These are phyloP conservation scores for Scedosporium apiospermum DNA, from an alignment of 2,329 filamentous ascomycete genomes.

Conservation along the genomic window DNA sequence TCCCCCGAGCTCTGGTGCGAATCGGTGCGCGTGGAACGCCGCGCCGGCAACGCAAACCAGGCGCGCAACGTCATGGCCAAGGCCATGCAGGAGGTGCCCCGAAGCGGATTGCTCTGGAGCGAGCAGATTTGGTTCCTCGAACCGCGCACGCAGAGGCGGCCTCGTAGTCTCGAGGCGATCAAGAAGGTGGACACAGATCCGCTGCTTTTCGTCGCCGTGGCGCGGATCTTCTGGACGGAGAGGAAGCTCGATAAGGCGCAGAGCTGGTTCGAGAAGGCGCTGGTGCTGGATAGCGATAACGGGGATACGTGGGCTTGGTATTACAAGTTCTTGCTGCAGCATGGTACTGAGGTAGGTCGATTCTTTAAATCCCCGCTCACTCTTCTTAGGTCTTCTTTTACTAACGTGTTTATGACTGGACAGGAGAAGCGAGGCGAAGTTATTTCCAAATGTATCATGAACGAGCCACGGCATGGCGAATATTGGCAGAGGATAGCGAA, in stretches of 20 bases:
- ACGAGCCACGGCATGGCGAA: conserved; percentile 88
- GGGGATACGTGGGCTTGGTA: conserved; percentile 99
- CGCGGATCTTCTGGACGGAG: conserved; percentile 93
- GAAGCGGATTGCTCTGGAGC: conserved; percentile 78
- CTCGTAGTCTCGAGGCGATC: conserved; percentile 84
- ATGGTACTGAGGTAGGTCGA: conserved; percentile 60
- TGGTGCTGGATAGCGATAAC: conserved; percentile 74
- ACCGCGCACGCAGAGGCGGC: conserved; percentile 81
- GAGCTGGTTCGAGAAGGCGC: conserved; percentile 95
- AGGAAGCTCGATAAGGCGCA: conserved; percentile 86
- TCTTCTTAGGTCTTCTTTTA: background rate
- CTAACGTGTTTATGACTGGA: background rate
- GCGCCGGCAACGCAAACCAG: conserved; percentile 72
- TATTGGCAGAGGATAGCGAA: conserved; percentile 82
- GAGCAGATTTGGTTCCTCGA: conserved; percentile 96
- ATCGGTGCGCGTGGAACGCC: conserved; percentile 84
- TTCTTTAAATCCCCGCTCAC: background rate
- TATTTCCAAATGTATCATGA: conserved; percentile 66
- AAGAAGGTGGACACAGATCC: conserved; percentile 94
- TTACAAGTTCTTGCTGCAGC: conserved; percentile 83
- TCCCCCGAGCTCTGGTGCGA: conserved; percentile 82
- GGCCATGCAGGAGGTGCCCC: conserved; percentile 83
- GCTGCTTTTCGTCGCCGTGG: conserved; percentile 79
- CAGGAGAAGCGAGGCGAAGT: conserved; percentile 79
- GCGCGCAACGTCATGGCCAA: conserved; percentile 90